These are phyloP conservation scores for Suillus subluteus DNA, from an alignment of 768 basidiomycete species.

Conservation along the genomic window DNA sequence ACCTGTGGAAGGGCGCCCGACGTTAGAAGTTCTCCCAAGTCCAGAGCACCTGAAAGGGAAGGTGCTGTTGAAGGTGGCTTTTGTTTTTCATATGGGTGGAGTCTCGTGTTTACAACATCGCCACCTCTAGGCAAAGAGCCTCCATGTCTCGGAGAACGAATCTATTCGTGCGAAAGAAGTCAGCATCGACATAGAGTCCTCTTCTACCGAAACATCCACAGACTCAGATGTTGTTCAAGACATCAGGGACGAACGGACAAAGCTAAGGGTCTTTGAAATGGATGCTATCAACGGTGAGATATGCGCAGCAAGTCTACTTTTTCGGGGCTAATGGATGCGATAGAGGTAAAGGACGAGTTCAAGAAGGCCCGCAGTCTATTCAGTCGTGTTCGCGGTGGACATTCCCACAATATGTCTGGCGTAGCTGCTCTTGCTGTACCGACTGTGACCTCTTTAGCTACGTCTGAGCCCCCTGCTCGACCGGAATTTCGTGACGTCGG, in stretches of 20 bases:
- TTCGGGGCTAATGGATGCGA: constrained; percentile 8
- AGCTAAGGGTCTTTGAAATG: constrained; percentile 30
- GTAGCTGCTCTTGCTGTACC: constrained; percentile 19
- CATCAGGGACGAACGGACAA: constrained; percentile 30
- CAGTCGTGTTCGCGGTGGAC: constrained; percentile 42
- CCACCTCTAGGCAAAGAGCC: constrained; percentile 68
- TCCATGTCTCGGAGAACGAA: constrained; percentile 54
- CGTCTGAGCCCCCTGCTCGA: constrained; percentile 21
- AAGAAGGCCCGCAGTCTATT: constrained; percentile 45
- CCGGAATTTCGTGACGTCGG: constrained; percentile 21
- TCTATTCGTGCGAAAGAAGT: constrained; percentile 36
- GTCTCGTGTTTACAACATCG: constrained; percentile 4
- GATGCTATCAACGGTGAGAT: constrained; percentile 41
- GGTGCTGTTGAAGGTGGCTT: constrained; percentile 79
- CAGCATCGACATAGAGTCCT: constrained; percentile 44
- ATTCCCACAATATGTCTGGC: constrained; percentile 24
- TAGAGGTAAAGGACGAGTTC: constrained; percentile 44
- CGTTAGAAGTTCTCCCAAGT: constrained; percentile 70
- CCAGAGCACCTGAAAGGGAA: constrained; percentile 80
- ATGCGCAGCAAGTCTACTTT: background rate
- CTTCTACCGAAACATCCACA: constrained; percentile 44
- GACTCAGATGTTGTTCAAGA: constrained; percentile 33
- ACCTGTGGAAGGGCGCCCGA: constrained; percentile 50
- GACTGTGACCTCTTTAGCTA: constrained; percentile 16
- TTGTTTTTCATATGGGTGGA: background rate